Evolutionary conservation across 768 basidiomycete species (phyloP).

Genomic region (Mycena rosella): DNA sequence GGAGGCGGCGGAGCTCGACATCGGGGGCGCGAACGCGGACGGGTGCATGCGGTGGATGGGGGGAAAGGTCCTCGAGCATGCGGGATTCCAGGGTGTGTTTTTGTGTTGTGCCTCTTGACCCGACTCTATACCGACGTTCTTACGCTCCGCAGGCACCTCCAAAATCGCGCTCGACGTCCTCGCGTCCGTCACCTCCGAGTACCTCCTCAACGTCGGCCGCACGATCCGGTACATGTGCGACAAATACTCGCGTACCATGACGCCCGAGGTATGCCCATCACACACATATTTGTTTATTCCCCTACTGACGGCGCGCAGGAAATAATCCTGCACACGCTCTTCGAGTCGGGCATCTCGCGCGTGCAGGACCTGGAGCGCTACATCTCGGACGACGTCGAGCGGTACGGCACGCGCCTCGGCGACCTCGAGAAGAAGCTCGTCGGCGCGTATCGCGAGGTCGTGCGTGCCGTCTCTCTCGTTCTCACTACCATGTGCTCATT

Average conservation of each 20-base stretch:
- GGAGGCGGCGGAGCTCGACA: conserved; percentile 54
- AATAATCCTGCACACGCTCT: conserved; percentile 92
- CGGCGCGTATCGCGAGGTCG: conserved; percentile 84
- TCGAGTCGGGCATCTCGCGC: conserved; percentile 87
- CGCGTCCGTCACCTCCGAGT: conserved; percentile 82
- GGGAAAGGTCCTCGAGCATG: conserved; percentile 86
- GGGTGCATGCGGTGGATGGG: conserved; percentile 81
- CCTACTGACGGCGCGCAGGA: conserved; percentile 67
- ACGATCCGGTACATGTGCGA: conserved; percentile 88
- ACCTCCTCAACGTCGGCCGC: conserved; percentile 86
- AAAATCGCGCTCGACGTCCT: conserved; percentile 82
- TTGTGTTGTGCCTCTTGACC: conserved; percentile 3
- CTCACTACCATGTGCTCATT: not conserved
- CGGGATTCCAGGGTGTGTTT: conserved; percentile 88
- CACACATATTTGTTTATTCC: not conserved
- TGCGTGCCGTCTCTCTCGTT: conserved; percentile 51
- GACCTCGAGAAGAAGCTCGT: conserved; percentile 92
- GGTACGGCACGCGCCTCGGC: conserved; percentile 79
- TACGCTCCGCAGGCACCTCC: conserved; percentile 69
- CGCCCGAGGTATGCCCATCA: conserved; percentile 75
- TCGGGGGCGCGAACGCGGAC: conserved; percentile 70
- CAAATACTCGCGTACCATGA: conserved; percentile 84
- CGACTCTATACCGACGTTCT: not conserved
- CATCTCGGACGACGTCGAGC: conserved; percentile 88
- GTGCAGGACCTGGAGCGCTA: conserved; percentile 88